Base-by-base conservation (phyloP, 192 early-diverging fungal genomes). In the Phycomyces blakesleeanus region DNA sequence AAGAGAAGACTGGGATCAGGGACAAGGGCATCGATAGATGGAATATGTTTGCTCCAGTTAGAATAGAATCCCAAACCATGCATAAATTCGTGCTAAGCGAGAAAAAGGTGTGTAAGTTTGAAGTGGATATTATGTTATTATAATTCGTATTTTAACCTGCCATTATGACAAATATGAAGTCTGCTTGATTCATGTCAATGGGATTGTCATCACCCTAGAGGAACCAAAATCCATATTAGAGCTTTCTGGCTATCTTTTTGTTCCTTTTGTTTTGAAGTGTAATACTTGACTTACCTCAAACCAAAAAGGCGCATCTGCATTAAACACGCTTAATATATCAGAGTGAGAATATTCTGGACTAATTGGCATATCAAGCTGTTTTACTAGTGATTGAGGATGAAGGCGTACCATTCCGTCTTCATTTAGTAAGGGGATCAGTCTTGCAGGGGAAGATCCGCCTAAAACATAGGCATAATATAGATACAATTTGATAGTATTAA, bases 21-120 rank as follows among this genome's bases (percentile, higher is more conserved):
- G 12, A 66, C 72, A 14, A 78, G 51, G 5, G 63, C 54, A 51
- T 68, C 40, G 5, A 26, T 25, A 15, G 25, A 53, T 38, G 29
- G n/a, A 14, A 59, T 15, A 29, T 72, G 59, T 25, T 61, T 52
- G 24, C 61, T 59, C 69, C 69, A 76, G 12, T 57, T 59, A n/a
- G 69, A 68, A 24, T 66, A 65, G 49, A 78, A 78, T 21, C 76
- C 76, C 18, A 78, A 56, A 1, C 76, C 76, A 57, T 78, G 76
- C 54, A 78, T 68, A 22, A 78, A 72, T 47, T 78, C 76, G 21
- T 78, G 76, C 67, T 68, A 34, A 6, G 12, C n/a, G n/a, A n/a
- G n/a, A n/a, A 7, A 41, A 37, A 25, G 20, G 21, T 55, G 39
- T 26, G 18, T 14, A 37, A 37, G 21, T 20, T n/a, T n/a, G n/a